Base-by-base conservation (phyloP, 75 land plant genomes). In the Sequoia sempervirens region DNA sequence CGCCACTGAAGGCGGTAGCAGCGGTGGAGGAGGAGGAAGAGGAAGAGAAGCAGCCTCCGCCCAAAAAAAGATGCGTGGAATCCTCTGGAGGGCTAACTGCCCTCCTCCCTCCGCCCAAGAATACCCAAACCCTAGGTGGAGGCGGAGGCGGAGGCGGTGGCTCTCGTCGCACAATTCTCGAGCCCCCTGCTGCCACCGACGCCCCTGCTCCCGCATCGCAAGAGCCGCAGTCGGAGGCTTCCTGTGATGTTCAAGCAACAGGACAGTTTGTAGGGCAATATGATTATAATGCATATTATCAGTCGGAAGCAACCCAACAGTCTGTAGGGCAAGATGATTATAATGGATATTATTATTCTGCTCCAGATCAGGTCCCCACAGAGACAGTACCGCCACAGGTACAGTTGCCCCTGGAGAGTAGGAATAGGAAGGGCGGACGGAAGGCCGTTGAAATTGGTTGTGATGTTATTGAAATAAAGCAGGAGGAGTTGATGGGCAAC, bases 401-500 rank as follows among this genome's bases (percentile, higher is more conserved):
- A 40, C 46, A 79, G 23, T 14, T 58, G 14, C 64, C 43, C 82
- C 9, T 61, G 56, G 13, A 86, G 88, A 74, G 50, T 79, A 69
- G 37, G 46, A 89, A 89, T 74, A 90, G 89, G 54, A 94, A 92
- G 90, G 91, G 93, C 79, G 95, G 96, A 23, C 91, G 90, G 75
- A 90, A 89, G 80, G 88, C 87, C 52, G 36, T 90, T 14, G 87
- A 93, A 17, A 26, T 23, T 23, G 66, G n/a, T 23, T 40, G 81
- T 5, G 89, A 90, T 32, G 87, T 96, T 20, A 83, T 97, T 78
- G 98, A 96, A 91, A 96, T 97, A 80, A 97, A 92, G 82, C 99
- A 97, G 85, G 96, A 91, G 78, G 96, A 97, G 82, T 87, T 97
- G 86, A 93, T 95, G 76, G 90, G 90, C 66, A 89, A 93, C 54